Evolutionary conservation across 2,329 filamentous ascomycete genomes (phyloP).

Genomic region (Lachnellula occidentalis): DNA sequence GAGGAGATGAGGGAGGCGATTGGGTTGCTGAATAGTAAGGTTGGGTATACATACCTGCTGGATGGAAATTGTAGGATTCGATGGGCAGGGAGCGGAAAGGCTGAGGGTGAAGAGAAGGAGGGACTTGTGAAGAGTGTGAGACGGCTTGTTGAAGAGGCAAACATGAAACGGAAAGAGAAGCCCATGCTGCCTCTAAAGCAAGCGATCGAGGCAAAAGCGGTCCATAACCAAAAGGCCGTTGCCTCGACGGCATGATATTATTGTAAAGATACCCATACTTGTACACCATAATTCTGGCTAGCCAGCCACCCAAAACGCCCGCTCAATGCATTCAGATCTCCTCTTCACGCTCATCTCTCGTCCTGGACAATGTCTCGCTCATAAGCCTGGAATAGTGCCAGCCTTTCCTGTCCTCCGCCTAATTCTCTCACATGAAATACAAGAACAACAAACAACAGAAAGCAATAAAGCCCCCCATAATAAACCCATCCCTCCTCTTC

Average conservation of each 20-base stretch:
- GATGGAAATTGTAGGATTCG: conserved; percentile 84
- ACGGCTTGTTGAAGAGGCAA: conserved; percentile 54
- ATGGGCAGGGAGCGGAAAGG: conserved; percentile 81
- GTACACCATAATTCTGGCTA: conserved; percentile 25
- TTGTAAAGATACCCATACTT: conserved; percentile 26
- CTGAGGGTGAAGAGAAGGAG: conserved; percentile 60
- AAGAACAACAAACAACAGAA: conserved; percentile 85
- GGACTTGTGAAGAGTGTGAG: conserved; percentile 60
- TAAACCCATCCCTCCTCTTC: conserved; percentile 91
- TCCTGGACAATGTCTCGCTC: too few relatives aligned
- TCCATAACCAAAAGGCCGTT: conserved; percentile 10
- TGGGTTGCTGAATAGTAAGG: conserved; percentile 78
- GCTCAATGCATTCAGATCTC: conserved; percentile 17
- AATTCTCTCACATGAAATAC: conserved; percentile 58
- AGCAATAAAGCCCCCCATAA: conserved; percentile 85
- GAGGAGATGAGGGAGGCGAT: conserved; percentile 58
- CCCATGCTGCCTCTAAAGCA: neutral
- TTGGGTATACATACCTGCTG: conserved; percentile 81
- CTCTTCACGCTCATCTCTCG: conserved; percentile 1
- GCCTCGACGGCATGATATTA: conserved; percentile 16
- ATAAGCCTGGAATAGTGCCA: too few relatives aligned
- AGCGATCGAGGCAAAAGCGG: conserved; percentile 1
- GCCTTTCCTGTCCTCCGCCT: too few relatives aligned
- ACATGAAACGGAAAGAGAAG: conserved; percentile 30
- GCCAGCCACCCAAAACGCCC: conserved; percentile 25